phyloP scores from a whole-genome alignment of 805 yeast genomes.

The Metschnikowia anglica region DNA sequence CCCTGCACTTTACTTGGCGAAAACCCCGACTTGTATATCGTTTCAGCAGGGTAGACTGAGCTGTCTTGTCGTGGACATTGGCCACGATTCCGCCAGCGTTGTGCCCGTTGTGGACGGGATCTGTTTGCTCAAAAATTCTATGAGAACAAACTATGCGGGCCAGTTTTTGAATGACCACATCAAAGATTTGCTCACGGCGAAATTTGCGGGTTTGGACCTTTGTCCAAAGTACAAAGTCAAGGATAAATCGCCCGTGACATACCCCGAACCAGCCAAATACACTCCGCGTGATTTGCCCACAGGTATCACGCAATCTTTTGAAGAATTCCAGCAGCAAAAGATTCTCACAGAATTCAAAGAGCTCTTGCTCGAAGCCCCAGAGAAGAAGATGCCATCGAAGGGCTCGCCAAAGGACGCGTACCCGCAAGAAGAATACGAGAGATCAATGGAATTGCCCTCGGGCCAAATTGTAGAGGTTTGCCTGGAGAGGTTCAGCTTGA shows the following conservation, averaged over 20 bases:
- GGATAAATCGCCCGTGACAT: constrained; percentile 39
- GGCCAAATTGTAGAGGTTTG: constrained; percentile 66
- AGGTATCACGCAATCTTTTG: constrained; percentile 49
- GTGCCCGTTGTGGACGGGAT: constrained; percentile 85
- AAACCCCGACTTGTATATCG: constrained; percentile 83
- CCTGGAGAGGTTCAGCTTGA: constrained; percentile 58
- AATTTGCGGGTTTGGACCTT: constrained; percentile 30
- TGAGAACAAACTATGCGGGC: constrained; percentile 75
- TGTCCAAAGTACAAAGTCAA: constrained; percentile 48
- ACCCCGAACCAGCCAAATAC: constrained; percentile 31
- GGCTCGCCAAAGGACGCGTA: constrained; percentile 28
- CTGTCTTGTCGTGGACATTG: constrained; percentile 82
- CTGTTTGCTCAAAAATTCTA: constrained; percentile 66
- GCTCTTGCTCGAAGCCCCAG: constrained; percentile 56
- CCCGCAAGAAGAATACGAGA: constrained; percentile 28
- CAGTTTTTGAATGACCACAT: constrained; percentile 58
- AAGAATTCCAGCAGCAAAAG: constrained; percentile 53
- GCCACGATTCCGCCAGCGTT: constrained; percentile 73
- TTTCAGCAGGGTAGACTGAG: constrained; percentile 88
- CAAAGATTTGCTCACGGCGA: constrained; percentile 36
- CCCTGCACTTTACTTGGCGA: constrained; percentile 79
- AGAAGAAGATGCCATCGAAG: constrained; percentile 28
- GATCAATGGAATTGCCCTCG: constrained; percentile 73
- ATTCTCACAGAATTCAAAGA: constrained; percentile 76
- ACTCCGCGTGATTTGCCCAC: constrained; percentile 24